Evolutionary conservation across 345 rosid genomes (phyloP).

Genomic region (Euclidium syriacum): DNA sequence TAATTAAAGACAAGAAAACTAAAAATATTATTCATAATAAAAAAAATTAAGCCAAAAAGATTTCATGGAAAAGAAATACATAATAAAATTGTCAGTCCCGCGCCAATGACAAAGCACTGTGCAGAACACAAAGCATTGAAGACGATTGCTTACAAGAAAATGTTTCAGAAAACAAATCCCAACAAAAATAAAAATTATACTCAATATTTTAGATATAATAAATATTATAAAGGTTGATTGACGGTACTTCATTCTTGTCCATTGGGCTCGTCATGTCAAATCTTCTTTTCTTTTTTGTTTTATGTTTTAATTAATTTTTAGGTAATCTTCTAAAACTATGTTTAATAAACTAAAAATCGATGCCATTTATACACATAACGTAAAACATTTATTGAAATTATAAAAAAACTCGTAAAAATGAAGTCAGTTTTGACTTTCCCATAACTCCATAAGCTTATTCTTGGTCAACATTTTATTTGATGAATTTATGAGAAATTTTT

Average conservation of each 20-base stretch:
- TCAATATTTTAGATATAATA: neutral
- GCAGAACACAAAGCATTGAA: constrained; percentile 33
- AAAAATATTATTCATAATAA: neutral
- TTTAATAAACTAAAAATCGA: too few relatives aligned
- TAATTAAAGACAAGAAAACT: constrained; percentile 1
- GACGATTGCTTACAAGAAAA: constrained; percentile 30
- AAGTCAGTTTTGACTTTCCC: neutral
- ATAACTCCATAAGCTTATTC: neutral
- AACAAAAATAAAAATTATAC: neutral
- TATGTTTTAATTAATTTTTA: neutral
- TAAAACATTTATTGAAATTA: neutral
- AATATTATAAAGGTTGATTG: constrained; percentile 29
- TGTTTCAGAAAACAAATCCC: constrained; percentile 33
- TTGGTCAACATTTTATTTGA: neutral
- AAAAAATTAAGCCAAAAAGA: neutral
- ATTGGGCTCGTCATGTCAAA: constrained; percentile 34
- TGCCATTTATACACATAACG: too few relatives aligned
- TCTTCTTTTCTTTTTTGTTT: constrained; percentile 8
- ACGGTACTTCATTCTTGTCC: constrained; percentile 36
- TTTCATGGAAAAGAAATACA: neutral
- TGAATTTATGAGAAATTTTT: neutral
- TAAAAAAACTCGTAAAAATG: neutral
- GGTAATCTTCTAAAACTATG: too few relatives aligned
- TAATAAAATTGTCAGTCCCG: neutral
- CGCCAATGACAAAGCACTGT: constrained; percentile 14